phyloP scores from a whole-genome alignment of 1,284 basidiomycete species.

The Tylopilus sp. region DNA sequence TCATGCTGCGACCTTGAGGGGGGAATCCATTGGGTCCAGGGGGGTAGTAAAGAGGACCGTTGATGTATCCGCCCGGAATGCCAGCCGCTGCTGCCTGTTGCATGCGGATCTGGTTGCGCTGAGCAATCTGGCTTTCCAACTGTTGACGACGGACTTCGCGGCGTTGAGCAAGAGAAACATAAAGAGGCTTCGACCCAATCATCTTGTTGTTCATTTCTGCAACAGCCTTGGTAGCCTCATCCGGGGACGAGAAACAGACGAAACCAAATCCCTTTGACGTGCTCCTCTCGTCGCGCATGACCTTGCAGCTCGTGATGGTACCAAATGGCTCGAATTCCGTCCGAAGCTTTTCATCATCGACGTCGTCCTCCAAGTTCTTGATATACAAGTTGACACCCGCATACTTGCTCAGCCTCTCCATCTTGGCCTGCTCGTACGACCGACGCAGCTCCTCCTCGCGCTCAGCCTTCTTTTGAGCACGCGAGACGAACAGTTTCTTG shows the following conservation, averaged over 20 bases:
- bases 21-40: constrained; percentile 78
- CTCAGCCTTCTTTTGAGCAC: constrained; percentile 98
- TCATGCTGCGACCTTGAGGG: constrained; percentile 77
- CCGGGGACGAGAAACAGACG: constrained; percentile 97
- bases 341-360: constrained; percentile 93
- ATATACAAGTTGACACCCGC: constrained; percentile 99
- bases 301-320: constrained; percentile 96
- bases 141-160: constrained; percentile 98
- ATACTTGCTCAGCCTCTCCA: constrained; percentile 98
- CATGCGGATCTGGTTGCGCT: constrained; percentile 93
- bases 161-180: constrained; percentile 98
- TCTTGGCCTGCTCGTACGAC: constrained; percentile 93
- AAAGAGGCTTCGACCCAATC: constrained; percentile 98
- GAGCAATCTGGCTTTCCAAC: constrained; percentile 96
- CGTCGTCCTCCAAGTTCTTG: constrained; percentile 95
- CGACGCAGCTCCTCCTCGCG: constrained; percentile 95
- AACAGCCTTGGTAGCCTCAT: constrained; percentile 99
- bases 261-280: constrained; percentile 97
- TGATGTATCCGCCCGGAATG: constrained; percentile 78
- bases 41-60: constrained; percentile 85
- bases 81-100: constrained; percentile 89
- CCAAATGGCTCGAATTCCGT: constrained; percentile 97
- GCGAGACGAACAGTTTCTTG: constrained; percentile 92
- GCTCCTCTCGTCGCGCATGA: constrained; percentile 96
- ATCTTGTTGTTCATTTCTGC: constrained; percentile 99